Evolutionary conservation across 441 rosid genomes (phyloP).

Genomic region (Euphorbia corollata): DNA sequence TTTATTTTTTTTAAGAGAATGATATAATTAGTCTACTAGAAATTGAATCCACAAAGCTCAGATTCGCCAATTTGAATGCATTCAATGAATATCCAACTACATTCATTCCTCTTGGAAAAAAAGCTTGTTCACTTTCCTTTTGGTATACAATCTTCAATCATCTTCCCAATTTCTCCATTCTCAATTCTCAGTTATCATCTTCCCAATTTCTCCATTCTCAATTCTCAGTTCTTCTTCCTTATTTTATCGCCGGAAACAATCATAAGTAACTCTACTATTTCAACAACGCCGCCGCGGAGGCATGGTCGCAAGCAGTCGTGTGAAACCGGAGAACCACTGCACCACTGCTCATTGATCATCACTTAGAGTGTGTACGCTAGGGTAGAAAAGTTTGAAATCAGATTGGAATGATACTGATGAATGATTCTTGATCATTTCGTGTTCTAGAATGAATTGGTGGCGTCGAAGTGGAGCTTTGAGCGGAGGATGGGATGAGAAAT

Average conservation of each 20-base stretch:
- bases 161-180: constrained; percentile 29
- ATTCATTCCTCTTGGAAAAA: constrained; percentile 78
- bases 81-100: constrained; percentile 83
- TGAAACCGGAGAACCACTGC: constrained; percentile 51
- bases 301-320: constrained; percentile 66
- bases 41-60: constrained; percentile 44
- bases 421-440: constrained; percentile 56
- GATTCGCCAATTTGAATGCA: constrained; percentile 50
- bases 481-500: constrained; percentile 55
- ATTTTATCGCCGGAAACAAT: constrained; percentile 19
- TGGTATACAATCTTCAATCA: constrained; percentile 65
- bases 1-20: too few species aligned
- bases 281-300: constrained; percentile 54
- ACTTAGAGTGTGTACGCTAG: constrained; percentile 41
- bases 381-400: constrained; percentile 31
- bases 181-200: constrained; percentile 15
- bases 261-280: constrained; percentile 37
- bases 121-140: constrained; percentile 58
- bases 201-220: constrained; percentile 23
- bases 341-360: constrained; percentile 37
- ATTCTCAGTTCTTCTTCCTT: constrained; percentile 15
- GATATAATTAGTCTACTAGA: too few species aligned
- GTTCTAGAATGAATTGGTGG: constrained; percentile 48
- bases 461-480: constrained; percentile 47
- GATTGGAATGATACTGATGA: constrained; percentile 37